phyloP scores from a whole-genome alignment of 1,284 basidiomycete species.

The Fomes fomentarius region DNA sequence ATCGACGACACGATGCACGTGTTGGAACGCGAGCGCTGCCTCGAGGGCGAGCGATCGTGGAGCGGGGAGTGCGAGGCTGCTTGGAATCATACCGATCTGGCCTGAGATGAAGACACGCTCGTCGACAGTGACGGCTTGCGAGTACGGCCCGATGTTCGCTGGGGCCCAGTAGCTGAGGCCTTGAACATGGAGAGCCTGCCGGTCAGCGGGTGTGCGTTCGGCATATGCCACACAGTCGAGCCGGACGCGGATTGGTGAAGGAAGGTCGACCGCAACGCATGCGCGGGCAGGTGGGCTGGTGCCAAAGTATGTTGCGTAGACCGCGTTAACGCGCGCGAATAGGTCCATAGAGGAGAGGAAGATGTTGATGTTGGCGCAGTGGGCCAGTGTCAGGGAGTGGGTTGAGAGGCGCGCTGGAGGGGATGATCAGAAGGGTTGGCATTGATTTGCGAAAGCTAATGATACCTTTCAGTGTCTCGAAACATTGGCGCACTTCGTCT shows the following conservation, averaged over 20 bases:
- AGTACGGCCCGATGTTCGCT: conserved; percentile 98
- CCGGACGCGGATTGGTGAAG: conserved; percentile 56
- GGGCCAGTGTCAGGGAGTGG: conserved; percentile 54
- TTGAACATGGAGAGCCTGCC: conserved; percentile 91
- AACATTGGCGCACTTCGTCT: conserved; percentile 68
- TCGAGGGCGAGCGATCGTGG: conserved; percentile 63
- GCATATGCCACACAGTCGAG: conserved; percentile 80
- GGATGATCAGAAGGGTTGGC: conserved; percentile 4
- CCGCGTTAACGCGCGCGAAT: conserved; percentile 76
- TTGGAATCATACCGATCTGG: conserved; percentile 90
- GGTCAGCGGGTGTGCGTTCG: conserved; percentile 41
- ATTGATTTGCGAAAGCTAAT: conserved; percentile 4
- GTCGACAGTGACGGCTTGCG: conserved; percentile 83
- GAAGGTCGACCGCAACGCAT: conserved; percentile 83
- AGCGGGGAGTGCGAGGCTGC: conserved; percentile 68
- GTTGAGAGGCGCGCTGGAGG: conserved; percentile 54
- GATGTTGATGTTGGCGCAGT: conserved; percentile 82
- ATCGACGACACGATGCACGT: conserved; percentile 70
- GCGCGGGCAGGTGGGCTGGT: conserved; percentile 92
- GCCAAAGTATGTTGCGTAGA: conserved; percentile 86
- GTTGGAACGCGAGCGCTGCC: conserved; percentile 80
- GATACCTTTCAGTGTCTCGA: conserved; percentile 58
- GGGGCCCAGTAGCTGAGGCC: conserved; percentile 98
- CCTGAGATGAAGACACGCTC: conserved; percentile 88
- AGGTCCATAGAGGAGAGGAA: conserved; percentile 82